Percentiles rank a stretch among this genome's conserved stretches.
Evolutionary conservation across 176 grass and related monocot genomes (phyloP).

Genomic region (Oryza meyeriana): DNA sequence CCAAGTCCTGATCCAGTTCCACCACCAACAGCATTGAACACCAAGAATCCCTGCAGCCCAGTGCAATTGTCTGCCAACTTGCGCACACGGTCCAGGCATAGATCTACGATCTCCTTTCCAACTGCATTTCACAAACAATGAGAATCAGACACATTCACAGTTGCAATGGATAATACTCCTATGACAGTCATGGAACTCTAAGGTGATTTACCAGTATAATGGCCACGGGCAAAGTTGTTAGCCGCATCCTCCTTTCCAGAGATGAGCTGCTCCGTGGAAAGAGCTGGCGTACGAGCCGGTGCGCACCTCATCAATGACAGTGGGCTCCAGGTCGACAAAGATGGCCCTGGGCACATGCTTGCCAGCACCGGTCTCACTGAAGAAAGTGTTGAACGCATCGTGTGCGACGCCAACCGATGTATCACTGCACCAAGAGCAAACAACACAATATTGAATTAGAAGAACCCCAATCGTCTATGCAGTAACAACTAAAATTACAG

Average conservation of each 20-base stretch:
- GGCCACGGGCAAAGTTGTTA: slow-evolving; percentile 93
- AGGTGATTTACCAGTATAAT: slow-evolving; percentile 73
- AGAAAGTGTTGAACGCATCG: slow-evolving; percentile 97
- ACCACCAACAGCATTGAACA: slow-evolving; percentile 93
- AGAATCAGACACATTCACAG: neutral
- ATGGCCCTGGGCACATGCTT: slow-evolving; percentile 94
- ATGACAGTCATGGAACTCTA: neutral
- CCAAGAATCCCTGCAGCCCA: slow-evolving; percentile 92
- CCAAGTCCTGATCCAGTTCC: slow-evolving; percentile 95
- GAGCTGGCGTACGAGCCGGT: slow-evolving; percentile 80
- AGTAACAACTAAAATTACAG: slow-evolving; percentile 6
- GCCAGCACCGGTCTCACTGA: slow-evolving; percentile 81
- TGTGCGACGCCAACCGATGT: slow-evolving; percentile 57
- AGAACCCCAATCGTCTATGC: neutral
- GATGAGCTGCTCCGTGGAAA: slow-evolving; percentile 95
- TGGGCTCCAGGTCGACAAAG: slow-evolving; percentile 94
- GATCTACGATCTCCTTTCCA: slow-evolving; percentile 94
- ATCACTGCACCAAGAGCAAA: slow-evolving; percentile 47
- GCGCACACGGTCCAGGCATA: slow-evolving; percentile 85
- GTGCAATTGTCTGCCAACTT: slow-evolving; percentile 97
- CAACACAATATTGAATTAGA: neutral
- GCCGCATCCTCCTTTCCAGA: slow-evolving; percentile 93
- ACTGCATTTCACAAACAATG: slow-evolving; percentile 49
- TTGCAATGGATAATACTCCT: neutral
- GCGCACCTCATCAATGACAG: slow-evolving; percentile 87